phyloP scores from a whole-genome alignment of 1,284 basidiomycete genomes.

The Moniliophthora roreri region DNA sequence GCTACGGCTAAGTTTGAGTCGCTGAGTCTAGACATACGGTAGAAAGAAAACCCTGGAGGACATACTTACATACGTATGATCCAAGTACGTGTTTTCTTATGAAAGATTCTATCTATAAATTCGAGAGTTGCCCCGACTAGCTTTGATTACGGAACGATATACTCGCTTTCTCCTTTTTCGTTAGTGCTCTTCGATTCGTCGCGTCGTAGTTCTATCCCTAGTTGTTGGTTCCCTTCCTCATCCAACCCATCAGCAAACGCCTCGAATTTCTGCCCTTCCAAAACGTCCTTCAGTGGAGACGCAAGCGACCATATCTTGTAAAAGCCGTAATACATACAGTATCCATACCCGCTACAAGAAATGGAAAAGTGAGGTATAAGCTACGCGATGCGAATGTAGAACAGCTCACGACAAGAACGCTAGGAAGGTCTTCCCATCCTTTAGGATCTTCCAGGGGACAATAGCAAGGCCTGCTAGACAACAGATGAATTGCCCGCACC shows the following conservation, averaged over 20 bases:
- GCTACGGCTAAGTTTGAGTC: too few relatives aligned
- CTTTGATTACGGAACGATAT: too few relatives aligned
- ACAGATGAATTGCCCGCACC: constrained; percentile 22
- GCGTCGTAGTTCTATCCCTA: background rate
- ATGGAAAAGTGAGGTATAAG: constrained; percentile 2
- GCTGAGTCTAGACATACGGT: too few relatives aligned
- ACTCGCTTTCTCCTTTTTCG: background rate
- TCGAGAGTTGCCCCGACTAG: too few relatives aligned
- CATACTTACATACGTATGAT: too few relatives aligned
- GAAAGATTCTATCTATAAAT: too few relatives aligned
- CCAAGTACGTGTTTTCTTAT: too few relatives aligned
- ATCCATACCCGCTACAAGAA: constrained; percentile 14
- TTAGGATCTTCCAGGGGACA: constrained; percentile 20
- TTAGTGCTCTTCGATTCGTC: background rate
- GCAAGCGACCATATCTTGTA: constrained; percentile 13
- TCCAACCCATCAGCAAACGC: constrained; percentile 9
- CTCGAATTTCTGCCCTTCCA: constrained; percentile 9
- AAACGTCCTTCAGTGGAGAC: background rate
- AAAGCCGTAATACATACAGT: constrained; percentile 16
- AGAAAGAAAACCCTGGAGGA: too few relatives aligned
- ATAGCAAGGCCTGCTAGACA: constrained; percentile 24
- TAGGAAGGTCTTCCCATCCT: constrained; percentile 12
- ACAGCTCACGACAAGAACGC: constrained; percentile 13
- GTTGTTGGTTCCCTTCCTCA: constrained; percentile 3
- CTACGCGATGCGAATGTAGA: background rate